Conservation (phyloP, 2,329 filamentous ascomycete species). For the Ophiostoma australiae region DNA sequence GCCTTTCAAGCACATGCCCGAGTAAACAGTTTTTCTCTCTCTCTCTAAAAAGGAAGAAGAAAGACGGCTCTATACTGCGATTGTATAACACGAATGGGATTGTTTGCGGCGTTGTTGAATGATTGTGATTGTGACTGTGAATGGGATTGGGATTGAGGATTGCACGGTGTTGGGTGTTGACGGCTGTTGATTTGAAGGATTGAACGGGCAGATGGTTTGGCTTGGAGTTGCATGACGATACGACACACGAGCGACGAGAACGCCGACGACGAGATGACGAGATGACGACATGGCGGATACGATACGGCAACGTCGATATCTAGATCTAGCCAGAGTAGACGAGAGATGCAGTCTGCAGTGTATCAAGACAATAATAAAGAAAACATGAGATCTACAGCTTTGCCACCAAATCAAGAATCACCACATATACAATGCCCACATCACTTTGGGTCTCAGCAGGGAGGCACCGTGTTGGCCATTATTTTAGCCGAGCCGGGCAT, state of each 20-base stretch:
- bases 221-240: background rate
- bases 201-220: background rate
- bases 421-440: background rate
- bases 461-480: background rate
- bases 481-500: background rate
- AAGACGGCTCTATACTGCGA: background rate
- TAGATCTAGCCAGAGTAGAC: background rate
- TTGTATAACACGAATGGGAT: slow-evolving; percentile 7
- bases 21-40: slow-evolving; percentile 36
- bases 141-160: background rate
- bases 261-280: background rate
- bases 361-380: background rate
- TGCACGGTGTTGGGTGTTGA: background rate
- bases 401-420: background rate
- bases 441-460: background rate
- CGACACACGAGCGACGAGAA: background rate
- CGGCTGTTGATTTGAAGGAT: background rate
- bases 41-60: background rate
- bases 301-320: background rate
- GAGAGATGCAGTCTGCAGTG: slow-evolving; percentile 6
- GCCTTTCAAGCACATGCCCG: slow-evolving; percentile 60
- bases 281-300: background rate
- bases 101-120: slow-evolving; percentile 3
- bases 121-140: slow-evolving; percentile 1
- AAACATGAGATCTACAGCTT: background rate